These are phyloP conservation scores for Lichtheimia hyalospora DNA, from an alignment of 371 early-diverging fungal species.

Conservation along the genomic window DNA sequence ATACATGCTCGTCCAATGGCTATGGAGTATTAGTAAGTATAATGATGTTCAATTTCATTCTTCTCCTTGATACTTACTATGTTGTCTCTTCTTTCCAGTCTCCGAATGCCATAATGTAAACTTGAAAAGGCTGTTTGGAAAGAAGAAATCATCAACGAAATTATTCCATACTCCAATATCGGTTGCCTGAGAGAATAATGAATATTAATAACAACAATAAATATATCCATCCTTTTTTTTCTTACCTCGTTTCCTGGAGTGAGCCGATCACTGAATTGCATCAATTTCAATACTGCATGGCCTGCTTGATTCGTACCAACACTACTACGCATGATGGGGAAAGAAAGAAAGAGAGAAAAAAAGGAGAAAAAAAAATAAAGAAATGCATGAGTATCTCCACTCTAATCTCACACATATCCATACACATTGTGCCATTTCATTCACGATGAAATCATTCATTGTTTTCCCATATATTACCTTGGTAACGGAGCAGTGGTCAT, in stretches of 20 bases:
- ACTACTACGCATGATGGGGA: neutral
- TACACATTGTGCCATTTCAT: neutral
- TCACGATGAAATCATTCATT: neutral
- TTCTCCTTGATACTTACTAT: conserved; percentile 24
- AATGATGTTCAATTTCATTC: neutral
- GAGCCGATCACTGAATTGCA: conserved; percentile 45
- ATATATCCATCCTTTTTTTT: neutral
- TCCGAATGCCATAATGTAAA: conserved; percentile 27
- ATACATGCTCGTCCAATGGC: conserved; percentile 29
- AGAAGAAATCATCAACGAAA: conserved; percentile 39
- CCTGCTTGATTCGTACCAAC: conserved; percentile 19
- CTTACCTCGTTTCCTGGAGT: conserved; percentile 36
- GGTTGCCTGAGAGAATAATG: conserved; percentile 20
- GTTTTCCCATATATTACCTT: conserved; percentile 3
- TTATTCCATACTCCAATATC: conserved; percentile 35
- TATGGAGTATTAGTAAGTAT: conserved; percentile 5
- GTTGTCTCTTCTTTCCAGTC: conserved; percentile 18
- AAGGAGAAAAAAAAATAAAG: neutral
- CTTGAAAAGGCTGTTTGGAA: conserved; percentile 22
- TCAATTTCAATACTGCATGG: conserved; percentile 37
- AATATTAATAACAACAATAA: neutral
- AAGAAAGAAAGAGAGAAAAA: conserved; percentile 2
- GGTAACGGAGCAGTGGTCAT: conserved; percentile 25
- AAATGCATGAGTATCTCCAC: no score
- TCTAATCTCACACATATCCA: neutral